Conservation (phyloP, 352 stramenopile species). For the Hyaloperonospora arabidopsidis region DNA sequence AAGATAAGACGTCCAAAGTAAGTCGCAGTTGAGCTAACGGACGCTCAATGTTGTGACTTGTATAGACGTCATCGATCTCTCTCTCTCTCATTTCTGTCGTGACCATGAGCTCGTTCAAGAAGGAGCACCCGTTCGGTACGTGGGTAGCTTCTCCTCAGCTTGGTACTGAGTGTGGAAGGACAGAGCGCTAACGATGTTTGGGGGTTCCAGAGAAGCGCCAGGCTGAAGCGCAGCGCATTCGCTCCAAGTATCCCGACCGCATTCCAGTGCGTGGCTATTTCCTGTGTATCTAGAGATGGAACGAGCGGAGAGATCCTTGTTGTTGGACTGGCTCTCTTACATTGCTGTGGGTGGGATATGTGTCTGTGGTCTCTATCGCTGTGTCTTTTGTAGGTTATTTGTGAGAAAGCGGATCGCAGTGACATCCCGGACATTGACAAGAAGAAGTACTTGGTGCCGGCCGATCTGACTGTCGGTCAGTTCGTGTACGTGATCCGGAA, state of each 20-base stretch:
- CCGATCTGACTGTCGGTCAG: slow-evolving; percentile 96
- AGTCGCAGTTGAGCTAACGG: not conserved
- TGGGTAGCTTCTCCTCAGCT: slow-evolving; percentile 1
- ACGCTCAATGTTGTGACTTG: too few species aligned
- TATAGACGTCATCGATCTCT: slow-evolving; percentile 21
- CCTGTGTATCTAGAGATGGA: not conserved
- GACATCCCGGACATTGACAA: slow-evolving; percentile 99
- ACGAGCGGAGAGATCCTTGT: not conserved
- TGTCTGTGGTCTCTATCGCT: not conserved
- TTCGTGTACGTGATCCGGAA: slow-evolving; percentile 99
- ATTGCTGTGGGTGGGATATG: too few species aligned
- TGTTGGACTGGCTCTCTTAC: too few species aligned
- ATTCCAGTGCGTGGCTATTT: slow-evolving; percentile 82
- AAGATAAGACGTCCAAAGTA: slow-evolving; percentile 37
- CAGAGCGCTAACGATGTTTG: slow-evolving; percentile 11
- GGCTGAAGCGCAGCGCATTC: slow-evolving; percentile 95
- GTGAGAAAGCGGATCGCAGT: slow-evolving; percentile 92
- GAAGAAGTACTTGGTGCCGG: slow-evolving; percentile 98
- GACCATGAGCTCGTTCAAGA: slow-evolving; percentile 87
- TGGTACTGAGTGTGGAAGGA: not conserved
- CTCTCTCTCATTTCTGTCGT: too few species aligned
- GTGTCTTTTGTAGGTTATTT: slow-evolving; percentile 59
- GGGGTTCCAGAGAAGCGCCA: slow-evolving; percentile 89
- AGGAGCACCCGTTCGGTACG: slow-evolving; percentile 84
- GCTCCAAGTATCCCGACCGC: slow-evolving; percentile 97